Base-by-base conservation (phyloP, 257 asterid genomes). In the Ballota nigra region DNA sequence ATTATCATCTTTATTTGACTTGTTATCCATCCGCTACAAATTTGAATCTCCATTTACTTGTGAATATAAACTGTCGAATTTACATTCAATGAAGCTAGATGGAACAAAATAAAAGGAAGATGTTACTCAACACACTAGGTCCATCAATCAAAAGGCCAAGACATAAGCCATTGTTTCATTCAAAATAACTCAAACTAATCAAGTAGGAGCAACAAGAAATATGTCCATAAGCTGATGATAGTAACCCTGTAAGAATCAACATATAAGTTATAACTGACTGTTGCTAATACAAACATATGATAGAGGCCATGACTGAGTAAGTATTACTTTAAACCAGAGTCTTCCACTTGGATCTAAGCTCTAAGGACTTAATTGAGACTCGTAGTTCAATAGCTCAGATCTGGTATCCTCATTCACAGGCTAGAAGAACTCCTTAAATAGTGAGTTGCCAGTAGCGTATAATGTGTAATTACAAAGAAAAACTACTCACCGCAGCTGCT, bases 401-500 rank as follows among this genome's bases (percentile, higher is more conserved):
- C 55, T 49, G 36, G 63, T 51, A 15, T 57, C 60, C 33, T 29
- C 68, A 15, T 40, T 36, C 51, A 26, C 29, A 74, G 26, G 40
- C 56, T 4, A 19, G 60, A 53, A 19, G 63, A 38, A 33, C 62
- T 6, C 52, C 29, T 29, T 28, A 45, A 24, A 24, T 28, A 60
- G 20, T 23, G 55, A 43, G 34, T 47, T 53, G 68, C 63, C 34
- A 59, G 38, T 33, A 65, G 51, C 8, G 74, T 59, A 47, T 20
- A 68, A 8, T 22, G 76, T 33, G 62, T 12, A 56, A 70, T 68
- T 38, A 47, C 43, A 51, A 80, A 43, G 38, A 34, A 53, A 55
- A 61, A 69, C 28, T 22, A 76, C 88, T 82, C 74, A 95, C 99
- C 92, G 59, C 86, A 85, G 77, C 92, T 86, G 76, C 77, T 83